Percentiles rank a stretch among this genome's conserved stretches.
Evolutionary conservation across 2,329 filamentous ascomycete species (phyloP).

Genomic region (Coniochaeta sp.): DNA sequence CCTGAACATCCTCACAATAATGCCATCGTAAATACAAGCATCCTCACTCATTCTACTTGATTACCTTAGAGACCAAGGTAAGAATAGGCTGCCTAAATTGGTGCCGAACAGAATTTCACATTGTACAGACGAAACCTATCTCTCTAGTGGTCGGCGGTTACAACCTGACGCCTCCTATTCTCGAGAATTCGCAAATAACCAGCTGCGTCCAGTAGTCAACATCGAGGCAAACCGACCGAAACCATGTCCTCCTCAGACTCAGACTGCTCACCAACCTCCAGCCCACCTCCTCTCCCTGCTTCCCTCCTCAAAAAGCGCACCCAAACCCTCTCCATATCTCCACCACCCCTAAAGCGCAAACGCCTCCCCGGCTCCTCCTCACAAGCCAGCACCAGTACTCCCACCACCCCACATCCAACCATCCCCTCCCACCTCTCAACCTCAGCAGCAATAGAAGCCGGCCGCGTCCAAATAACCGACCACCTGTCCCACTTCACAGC

Average conservation of each 20-base stretch:
- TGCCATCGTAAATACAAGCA: no score
- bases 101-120: no score
- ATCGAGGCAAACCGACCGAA: background rate
- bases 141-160: no score
- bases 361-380: background rate
- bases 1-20: no score
- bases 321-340: background rate
- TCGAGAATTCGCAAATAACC: no score
- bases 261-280: background rate
- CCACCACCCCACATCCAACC: background rate
- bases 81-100: no score
- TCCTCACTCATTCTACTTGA: no score
- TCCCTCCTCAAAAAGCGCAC: background rate
- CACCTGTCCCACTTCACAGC: slow-evolving; percentile 31
- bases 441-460: slow-evolving; percentile 33
- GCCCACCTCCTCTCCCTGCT: background rate
- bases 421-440: slow-evolving; percentile 3
- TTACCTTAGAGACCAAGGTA: no score
- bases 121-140: no score
- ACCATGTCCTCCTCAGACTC: background rate
- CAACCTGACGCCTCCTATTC: no score
- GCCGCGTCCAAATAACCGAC: slow-evolving; percentile 25
- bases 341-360: slow-evolving; percentile 1
- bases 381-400: background rate
- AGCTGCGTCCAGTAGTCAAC: no score